Conservation (phyloP, 306 rosid species). For the Vigna reflexopilosa region DNA sequence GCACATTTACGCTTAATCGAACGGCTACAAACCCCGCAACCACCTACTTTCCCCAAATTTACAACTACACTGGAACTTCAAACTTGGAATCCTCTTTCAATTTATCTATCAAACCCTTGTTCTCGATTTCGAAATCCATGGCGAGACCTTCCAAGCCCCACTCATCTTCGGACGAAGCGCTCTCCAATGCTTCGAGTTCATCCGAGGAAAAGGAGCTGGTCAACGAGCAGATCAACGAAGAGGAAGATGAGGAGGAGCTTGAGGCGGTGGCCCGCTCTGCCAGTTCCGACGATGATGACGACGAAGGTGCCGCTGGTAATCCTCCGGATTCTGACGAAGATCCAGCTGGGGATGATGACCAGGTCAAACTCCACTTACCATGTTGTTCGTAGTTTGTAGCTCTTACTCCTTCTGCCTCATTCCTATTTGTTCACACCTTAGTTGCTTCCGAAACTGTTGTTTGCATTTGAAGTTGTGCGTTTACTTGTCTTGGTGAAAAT, state of each 20-base stretch:
- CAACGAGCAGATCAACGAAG: constrained; percentile 71
- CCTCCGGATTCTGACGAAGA: constrained; percentile 48
- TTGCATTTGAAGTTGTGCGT: constrained; percentile 22
- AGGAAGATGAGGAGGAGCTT: constrained; percentile 92
- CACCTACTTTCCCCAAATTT: not conserved
- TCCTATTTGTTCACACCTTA: not conserved
- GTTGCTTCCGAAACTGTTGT: not conserved
- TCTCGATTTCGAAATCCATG: constrained; percentile 55
- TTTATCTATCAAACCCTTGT: constrained; percentile 42
- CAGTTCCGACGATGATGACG: constrained; percentile 82
- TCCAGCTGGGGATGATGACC: constrained; percentile 52
- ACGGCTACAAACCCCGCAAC: constrained; percentile 48
- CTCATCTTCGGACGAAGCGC: constrained; percentile 78
- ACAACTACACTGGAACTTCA: constrained; percentile 10
- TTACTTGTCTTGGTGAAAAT: constrained; percentile 30
- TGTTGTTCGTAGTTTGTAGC: not conserved
- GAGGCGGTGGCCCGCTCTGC: constrained; percentile 94
- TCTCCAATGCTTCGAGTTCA: constrained; percentile 61
- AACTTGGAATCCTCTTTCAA: constrained; percentile 22
- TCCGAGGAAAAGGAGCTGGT: constrained; percentile 67
- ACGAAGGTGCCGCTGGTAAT: constrained; percentile 50
- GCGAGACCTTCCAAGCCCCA: constrained; percentile 69
- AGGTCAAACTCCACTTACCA: constrained; percentile 46
- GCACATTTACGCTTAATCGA: constrained; percentile 53
- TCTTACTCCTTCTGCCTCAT: not conserved